Base-by-base conservation (phyloP, 805 yeast genomes). In the Metschnikowia koreensis region DNA sequence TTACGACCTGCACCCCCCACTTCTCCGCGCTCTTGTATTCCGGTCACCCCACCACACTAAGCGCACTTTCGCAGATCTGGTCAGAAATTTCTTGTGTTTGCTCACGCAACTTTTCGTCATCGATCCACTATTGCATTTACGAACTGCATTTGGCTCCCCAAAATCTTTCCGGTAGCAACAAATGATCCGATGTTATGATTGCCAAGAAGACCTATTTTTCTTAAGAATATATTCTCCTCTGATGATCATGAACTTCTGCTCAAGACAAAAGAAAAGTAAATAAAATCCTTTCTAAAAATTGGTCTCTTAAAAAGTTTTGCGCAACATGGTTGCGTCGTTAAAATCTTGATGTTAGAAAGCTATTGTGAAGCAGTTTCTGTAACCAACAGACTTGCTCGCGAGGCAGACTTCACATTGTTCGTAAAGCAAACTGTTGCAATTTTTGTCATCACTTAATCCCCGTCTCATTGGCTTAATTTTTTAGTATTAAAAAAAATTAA, bases 1-100 rank as follows among this genome's bases (percentile, higher is more conserved):
- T 48, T 44, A 44, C 51, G 51, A 44, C 34, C 40, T 48, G 51
- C 51, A 15, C 9, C 47, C 51, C 47, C 47, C 51, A 38, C 51
- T 33, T 37, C 51, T 38, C 46, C 43, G 38, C 43, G 31, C 40
- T 38, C 12, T 26, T 43, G 47, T n/a, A 43, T 36, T 48, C 51
- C 51, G 51, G 41, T 16, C 34, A 36, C 44, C 47, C 47, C 51
- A 27, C 51, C 51, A 41, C 38, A 16, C 43, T 26, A 4, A 33
- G 43, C 43, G 26, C 31, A 22, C 26, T 26, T 40, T 12, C 9
- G n/a, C 15, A 22, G 43, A 40, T 40, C 43, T 22, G 43, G 31
- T 8, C 11, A 13, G 39, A 9, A 31, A 31, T 31, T 31, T 31
- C 34, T 31, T 31, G 10, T 31, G 10, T 31, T 31, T 31, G 34